Base-by-base conservation (phyloP, 164 flowering plant genomes). In the Vitis rotundifolia region DNA sequence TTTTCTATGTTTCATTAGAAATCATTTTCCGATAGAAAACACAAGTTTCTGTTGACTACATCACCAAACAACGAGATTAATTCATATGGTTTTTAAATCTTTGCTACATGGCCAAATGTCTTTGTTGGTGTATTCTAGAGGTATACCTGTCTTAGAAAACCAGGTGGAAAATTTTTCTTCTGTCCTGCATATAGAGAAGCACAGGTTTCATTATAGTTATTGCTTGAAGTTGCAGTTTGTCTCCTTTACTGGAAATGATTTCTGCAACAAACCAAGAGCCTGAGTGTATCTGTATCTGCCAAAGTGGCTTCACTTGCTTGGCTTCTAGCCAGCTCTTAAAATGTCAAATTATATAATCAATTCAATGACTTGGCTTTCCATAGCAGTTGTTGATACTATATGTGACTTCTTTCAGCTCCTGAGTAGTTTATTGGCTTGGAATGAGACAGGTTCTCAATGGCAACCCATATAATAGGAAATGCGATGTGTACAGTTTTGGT, bases 401-500 rank as follows among this genome's bases (percentile, higher is more conserved):
- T 57, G 19, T 16, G 28, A 11, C 59, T 16, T 11, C 59, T 19
- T 57, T 13, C 29, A 4, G 59, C 59, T 9, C 57, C 26, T 50
- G 26, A 22, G 26, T 22, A 22, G 26, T 22, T 22, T 22, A 22
- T 22, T 63, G 44, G 28, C 49, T 71, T 68, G 54, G 19, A 49
- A 59, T 59, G 19, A 26, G 15, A n/a, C 77, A 85, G 88, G 88
- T 83, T 57, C 85, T 85, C 51, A 81, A 85, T 76, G 88, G 88
- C 16, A 79, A 71, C 47, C 83, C 88, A 6, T 85, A 85, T 53
- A 85, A 85, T 37, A 75, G 86, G 68, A 85, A 85, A 66, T 85
- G 88, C 19, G 88, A 85, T 69, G 88, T 85, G 5, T 85, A 85
- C 71, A 85, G 86, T 63, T 85, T 83, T 60, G 89, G 89, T n/a